Evolutionary conservation across 2,329 filamentous ascomycete genomes (phyloP), one percentile per base, ranked within the genome.

Genomic region (Lecanoromycetidae sp.): DNA sequence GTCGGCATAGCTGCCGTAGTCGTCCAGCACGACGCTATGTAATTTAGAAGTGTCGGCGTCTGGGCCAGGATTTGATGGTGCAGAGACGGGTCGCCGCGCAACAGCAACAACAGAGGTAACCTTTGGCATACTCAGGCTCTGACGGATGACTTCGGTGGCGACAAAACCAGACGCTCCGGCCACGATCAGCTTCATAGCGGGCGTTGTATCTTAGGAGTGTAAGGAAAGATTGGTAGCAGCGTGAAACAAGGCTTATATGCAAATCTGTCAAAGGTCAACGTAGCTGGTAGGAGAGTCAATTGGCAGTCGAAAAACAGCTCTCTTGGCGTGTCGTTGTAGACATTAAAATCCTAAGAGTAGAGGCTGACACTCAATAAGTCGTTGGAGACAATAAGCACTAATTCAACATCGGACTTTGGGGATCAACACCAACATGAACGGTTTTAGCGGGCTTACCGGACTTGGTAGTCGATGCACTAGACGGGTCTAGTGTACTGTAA

Each of bases 171-270:
- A 80, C 15, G 66, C 66, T 36, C 77, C 77, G 5, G 73, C 68
- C 27, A 81, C 62, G 51, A 81, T 71, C 55, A 80, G 64, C 57
- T 80, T 78, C 76, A 80, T 79, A n/a, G 19, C 8, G 10, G 23
- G 3, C 12, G 3, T 33, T n/a, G 6, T 13, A 13, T n/a, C n/a
- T n/a, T n/a, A n/a, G n/a, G n/a, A n/a, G n/a, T n/a, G 12, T 33
- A 15, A 33, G 12, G 7, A 5, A 6, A 15, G 8, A 13, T 33
- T 33, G n/a, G n/a, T n/a, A n/a, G n/a, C n/a, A n/a, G 6, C 6
- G 30, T 33, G 17, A 33, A 33, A 8, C 12, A 33, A 13, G 8
- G 30, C 30, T 33, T n/a, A n/a, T n/a, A n/a, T n/a, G n/a, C n/a
- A 15, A 33, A 13, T 13, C 30, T 13, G 30, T 33, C 30, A 12